Evolutionary conservation across 495 filamentous ascomycete genomes (phyloP).

Genomic region (Geoglossum glabrum): DNA sequence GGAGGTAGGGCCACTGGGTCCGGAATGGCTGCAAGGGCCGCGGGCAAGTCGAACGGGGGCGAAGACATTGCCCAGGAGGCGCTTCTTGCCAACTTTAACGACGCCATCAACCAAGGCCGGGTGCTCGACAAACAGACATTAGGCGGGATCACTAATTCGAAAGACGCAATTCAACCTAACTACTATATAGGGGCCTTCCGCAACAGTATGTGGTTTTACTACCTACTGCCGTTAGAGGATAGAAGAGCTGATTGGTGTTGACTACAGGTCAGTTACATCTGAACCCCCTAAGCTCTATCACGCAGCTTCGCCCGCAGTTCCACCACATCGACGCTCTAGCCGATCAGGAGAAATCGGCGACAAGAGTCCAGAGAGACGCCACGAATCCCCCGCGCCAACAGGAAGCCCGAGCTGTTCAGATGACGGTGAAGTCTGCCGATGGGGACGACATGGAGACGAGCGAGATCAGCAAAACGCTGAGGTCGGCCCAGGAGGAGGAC

Average conservation of each 20-base stretch:
- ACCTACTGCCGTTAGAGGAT: neutral
- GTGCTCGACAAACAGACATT: conserved; percentile 39
- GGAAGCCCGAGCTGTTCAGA: conserved; percentile 44
- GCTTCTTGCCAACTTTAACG: conserved; percentile 25
- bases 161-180: conserved; percentile 36
- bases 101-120: conserved; percentile 26
- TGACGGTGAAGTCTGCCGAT: conserved; percentile 43
- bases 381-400: conserved; percentile 21
- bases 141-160: conserved; percentile 42
- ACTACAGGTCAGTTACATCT: conserved; percentile 42
- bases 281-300: conserved; percentile 44
- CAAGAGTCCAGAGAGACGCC: conserved; percentile 20
- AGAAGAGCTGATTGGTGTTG: neutral
- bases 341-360: conserved; percentile 22
- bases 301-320: conserved; percentile 55
- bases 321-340: conserved; percentile 51
- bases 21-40: conserved; percentile 16
- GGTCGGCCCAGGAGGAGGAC: conserved; percentile 42
- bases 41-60: conserved; percentile 16
- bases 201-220: conserved; percentile 26
- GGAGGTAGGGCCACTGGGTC: conserved; percentile 4
- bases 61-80: conserved; percentile 21
- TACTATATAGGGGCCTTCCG: conserved; percentile 58
- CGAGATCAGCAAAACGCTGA: conserved; percentile 33
- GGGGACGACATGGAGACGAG: conserved; percentile 27